phyloP scores from a whole-genome alignment of 371 early-diverging fungal genomes.

The Mortierella sp. region DNA sequence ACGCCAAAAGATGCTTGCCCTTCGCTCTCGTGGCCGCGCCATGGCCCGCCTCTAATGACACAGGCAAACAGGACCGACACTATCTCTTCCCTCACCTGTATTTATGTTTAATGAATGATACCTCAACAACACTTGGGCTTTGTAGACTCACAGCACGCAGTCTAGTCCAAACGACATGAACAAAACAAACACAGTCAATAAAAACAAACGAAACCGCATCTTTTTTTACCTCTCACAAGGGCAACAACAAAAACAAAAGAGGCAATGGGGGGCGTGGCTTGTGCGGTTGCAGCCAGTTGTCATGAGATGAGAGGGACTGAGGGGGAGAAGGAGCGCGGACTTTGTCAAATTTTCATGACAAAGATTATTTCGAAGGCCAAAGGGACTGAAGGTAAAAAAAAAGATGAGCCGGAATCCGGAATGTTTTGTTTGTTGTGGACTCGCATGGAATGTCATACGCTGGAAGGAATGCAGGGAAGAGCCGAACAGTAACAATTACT shows the following conservation, averaged over 20 bases:
- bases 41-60: conserved; percentile 34
- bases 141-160: not conserved
- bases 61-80: not conserved
- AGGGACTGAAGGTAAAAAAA: not conserved
- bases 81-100: not conserved
- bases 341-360: not conserved
- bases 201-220: not conserved
- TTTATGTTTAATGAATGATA: not conserved
- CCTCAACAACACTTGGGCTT: not conserved
- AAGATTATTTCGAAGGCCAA: not conserved
- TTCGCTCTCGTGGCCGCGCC: conserved; percentile 25
- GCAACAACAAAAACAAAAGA: not conserved
- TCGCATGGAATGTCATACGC: not conserved
- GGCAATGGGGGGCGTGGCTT: not conserved
- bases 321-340: not conserved
- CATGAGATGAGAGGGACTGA: not conserved
- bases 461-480: not conserved
- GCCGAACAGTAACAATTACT: not conserved
- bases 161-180: not conserved
- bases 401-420: not conserved
- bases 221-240: not conserved
- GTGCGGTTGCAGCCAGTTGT: not conserved
- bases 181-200: not conserved
- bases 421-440: not conserved
- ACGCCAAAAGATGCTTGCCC: conserved; percentile 11